Conservation (phyloP, 352 stramenopile genomes). For the Phytophthora lateralis region DNA sequence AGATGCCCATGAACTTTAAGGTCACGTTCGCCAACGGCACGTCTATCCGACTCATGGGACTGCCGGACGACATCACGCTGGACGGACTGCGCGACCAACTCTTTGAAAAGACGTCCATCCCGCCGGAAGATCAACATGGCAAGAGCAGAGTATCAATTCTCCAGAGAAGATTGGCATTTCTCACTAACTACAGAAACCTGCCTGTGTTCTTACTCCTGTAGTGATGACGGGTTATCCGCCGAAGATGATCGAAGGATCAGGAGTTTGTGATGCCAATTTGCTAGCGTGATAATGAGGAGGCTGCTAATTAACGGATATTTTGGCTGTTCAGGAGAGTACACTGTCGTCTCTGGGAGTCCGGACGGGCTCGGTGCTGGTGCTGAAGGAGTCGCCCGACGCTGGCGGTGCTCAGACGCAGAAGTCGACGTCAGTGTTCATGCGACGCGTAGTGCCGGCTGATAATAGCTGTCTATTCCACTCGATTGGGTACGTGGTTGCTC, state of each 20-base stretch:
- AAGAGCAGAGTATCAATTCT: constrained; percentile 25
- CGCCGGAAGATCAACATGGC: constrained; percentile 69
- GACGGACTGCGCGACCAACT: constrained; percentile 58
- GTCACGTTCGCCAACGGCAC: constrained; percentile 76
- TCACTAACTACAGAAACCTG: constrained; percentile 2
- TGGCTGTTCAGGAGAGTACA: constrained; percentile 39
- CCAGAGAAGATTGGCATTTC: not conserved
- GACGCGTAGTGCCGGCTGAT: constrained; percentile 78
- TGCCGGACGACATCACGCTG: constrained; percentile 66
- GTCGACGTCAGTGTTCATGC: constrained; percentile 62
- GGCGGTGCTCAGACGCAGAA: constrained; percentile 18
- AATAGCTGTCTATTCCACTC: constrained; percentile 90
- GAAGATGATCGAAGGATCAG: constrained; percentile 64
- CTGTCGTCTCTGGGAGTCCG: constrained; percentile 60
- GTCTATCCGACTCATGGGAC: constrained; percentile 71
- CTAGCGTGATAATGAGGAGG: not conserved
- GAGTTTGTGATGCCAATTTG: constrained; percentile 40
- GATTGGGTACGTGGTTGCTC: constrained; percentile 57
- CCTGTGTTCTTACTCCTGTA: constrained; percentile 25
- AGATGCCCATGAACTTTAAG: constrained; percentile 67
- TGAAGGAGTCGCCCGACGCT: constrained; percentile 61
- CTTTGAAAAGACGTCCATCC: constrained; percentile 62
- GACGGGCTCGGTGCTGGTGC: constrained; percentile 70
- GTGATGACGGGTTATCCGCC: constrained; percentile 82
- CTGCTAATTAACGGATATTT: constrained; percentile 3